phyloP scores from a whole-genome alignment of 1,139 yeast species.

The Wickerhamomyces sp. region DNA sequence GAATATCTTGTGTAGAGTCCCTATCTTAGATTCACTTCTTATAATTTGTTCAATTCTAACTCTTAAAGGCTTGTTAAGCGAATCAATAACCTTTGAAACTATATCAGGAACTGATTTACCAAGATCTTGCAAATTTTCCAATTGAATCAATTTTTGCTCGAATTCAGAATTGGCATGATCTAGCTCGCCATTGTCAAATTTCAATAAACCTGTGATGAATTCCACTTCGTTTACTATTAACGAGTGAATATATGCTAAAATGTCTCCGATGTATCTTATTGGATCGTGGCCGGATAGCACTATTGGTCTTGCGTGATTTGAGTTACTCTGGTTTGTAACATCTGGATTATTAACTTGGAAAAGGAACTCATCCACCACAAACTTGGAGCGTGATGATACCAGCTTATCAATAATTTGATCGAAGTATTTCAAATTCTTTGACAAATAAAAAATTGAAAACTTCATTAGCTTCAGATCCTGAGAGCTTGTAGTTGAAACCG shows the following conservation, averaged over 20 bases:
- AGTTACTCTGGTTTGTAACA: conserved; percentile 22
- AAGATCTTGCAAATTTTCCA: conserved; percentile 14
- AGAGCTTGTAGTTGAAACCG: conserved; percentile 19
- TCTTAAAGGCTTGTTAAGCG: conserved; percentile 47
- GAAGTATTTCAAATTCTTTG: conserved; percentile 36
- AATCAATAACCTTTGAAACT: conserved; percentile 42
- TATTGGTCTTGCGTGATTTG: conserved; percentile 41
- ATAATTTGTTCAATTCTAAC: conserved; percentile 64
- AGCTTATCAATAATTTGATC: conserved; percentile 52
- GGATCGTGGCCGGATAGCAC: conserved; percentile 77
- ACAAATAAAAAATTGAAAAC: conserved; percentile 29
- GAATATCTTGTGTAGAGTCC: conserved; percentile 52
- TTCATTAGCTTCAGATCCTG: conserved; percentile 32
- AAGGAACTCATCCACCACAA: conserved; percentile 54
- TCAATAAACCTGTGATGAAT: conserved; percentile 53
- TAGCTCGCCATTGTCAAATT: conserved; percentile 29
- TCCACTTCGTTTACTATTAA: conserved; percentile 89
- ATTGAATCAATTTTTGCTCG: conserved; percentile 13
- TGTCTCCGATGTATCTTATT: conserved; percentile 76
- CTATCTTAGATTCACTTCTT: conserved; percentile 57
- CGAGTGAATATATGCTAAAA: conserved; percentile 85
- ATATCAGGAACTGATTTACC: conserved; percentile 26
- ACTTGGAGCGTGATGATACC: conserved; percentile 54
- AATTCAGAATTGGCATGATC: conserved; percentile 9
- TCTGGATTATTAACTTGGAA: conserved; percentile 36